Conservation (phyloP, 768 basidiomycete species). For the Tulasnella sp. region DNA sequence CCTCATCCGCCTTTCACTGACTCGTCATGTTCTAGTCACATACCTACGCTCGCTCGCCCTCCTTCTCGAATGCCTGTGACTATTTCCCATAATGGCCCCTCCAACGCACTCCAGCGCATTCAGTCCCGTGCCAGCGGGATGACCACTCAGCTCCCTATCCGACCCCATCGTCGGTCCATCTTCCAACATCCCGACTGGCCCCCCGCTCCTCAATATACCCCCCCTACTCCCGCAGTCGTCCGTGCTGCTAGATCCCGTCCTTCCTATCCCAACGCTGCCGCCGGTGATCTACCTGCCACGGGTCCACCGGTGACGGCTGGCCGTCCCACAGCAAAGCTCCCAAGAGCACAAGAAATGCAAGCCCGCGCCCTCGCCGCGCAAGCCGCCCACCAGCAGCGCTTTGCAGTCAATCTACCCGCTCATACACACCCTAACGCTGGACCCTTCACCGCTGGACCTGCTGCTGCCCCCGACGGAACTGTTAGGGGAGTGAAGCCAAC, state of each 20-base stretch:
- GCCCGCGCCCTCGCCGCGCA: constrained; percentile 14
- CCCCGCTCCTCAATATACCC: neutral
- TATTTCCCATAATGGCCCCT: constrained; percentile 1
- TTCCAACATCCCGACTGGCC: constrained; percentile 13
- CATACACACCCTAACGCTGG: neutral
- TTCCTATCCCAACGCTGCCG: neutral
- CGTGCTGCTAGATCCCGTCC: constrained; percentile 6
- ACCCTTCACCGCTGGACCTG: neutral
- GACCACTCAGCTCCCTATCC: neutral
- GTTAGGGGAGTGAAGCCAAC: no score
- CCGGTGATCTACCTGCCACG: neutral
- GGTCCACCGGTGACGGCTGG: neutral
- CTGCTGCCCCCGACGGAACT: neutral
- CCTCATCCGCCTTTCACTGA: neutral
- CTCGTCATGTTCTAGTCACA: neutral
- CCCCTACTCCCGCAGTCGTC: constrained; percentile 12
- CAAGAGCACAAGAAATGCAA: constrained; percentile 12
- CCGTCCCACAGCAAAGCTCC: neutral
- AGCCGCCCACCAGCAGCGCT: constrained; percentile 14
- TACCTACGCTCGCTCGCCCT: neutral
- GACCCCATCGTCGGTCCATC: neutral
- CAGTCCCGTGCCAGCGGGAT: neutral
- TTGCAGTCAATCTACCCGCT: neutral
- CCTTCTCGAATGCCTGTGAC: constrained; percentile 5
- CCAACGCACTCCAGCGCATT: constrained; percentile 8